Evolutionary conservation across 2,329 filamentous ascomycete genomes (phyloP), one percentile per base, ranked within the genome.

Genomic region (Ophiostoma angusticollis): DNA sequence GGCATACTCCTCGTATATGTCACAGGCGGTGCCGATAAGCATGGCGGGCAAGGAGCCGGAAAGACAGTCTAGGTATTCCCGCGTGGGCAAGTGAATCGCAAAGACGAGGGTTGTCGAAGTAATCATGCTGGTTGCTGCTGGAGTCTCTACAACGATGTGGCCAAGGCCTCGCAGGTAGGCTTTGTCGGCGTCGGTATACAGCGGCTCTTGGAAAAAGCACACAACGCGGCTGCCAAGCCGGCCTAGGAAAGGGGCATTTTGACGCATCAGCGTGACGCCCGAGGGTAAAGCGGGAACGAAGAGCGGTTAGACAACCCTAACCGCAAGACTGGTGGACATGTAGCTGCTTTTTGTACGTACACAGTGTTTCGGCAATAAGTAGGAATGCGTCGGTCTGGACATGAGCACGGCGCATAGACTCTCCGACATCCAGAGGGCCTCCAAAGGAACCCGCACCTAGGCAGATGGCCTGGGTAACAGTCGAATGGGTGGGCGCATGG

Each of bases 81-180:
- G 61, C 17, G 58, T 61, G 41, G 75, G 74, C 42, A 77, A 63
- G 36, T 81, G 78, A 0, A 81, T 64, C 1, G 72, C 77, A 46
- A 72, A 83, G 2, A 80, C 59, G 2, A 84, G 52, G 0, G 72
- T 68, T 0, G 57, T 49, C 0, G 51, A 34, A 13, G 65, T 60
- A 9, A 82, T 60, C 6, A 63, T 47, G 0, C 63, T 53, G 47
- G 73, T 77, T 0, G 65, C 77, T 0, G 40, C 50, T 0, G 79
- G 78, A 2, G 68, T 60, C 1, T 68, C 58, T 4, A 71, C 59
- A 4, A 70, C 60, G 2, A 56, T 39, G 37, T 73, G 70, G n/a
- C 73, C 70, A 0, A 78, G 65, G 17, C 62, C 58, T 42, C 61
- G 51, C 21, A 79, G 65, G 46, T 77, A 79, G 0, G 57, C 53